These are phyloP conservation scores for Elsinoe perseae DNA, from an alignment of 2,329 filamentous ascomycete species.

Conservation along the genomic window DNA sequence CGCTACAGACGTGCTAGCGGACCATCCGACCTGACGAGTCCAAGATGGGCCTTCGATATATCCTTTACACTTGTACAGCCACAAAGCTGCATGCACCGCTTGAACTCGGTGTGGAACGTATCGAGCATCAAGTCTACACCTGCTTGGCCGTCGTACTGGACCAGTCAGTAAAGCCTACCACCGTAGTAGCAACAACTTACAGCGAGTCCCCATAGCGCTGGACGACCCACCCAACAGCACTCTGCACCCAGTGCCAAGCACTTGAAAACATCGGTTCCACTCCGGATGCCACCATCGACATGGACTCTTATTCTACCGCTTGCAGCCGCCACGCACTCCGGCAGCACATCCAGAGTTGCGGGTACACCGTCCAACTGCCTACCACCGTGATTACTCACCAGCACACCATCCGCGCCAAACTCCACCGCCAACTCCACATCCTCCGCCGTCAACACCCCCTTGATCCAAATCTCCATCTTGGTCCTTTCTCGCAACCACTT, in stretches of 20 bases:
- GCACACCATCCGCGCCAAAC: slow-evolving; percentile 33
- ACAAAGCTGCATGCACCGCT: slow-evolving; percentile 32
- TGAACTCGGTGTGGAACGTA: slow-evolving; percentile 21
- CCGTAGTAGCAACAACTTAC: slow-evolving; percentile 22
- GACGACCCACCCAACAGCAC: slow-evolving; percentile 43
- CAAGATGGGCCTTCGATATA: slow-evolving; percentile 29
- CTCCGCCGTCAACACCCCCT: slow-evolving; percentile 32
- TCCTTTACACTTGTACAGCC: slow-evolving; percentile 31
- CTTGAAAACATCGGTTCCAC: slow-evolving; percentile 52
- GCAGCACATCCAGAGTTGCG: slow-evolving; percentile 44
- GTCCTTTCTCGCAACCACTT: slow-evolving; percentile 43
- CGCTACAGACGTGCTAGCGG: slow-evolving; percentile 29
- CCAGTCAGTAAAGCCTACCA: neutral
- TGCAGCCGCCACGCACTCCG: slow-evolving; percentile 33
- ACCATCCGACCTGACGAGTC: slow-evolving; percentile 27
- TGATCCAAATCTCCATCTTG: slow-evolving; percentile 43
- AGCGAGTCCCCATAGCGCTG: slow-evolving; percentile 44
- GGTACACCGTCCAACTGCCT: slow-evolving; percentile 51
- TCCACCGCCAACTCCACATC: slow-evolving; percentile 40
- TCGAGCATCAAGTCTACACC: slow-evolving; percentile 29
- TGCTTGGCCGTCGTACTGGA: slow-evolving; percentile 30
- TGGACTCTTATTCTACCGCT: slow-evolving; percentile 49
- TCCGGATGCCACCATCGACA: slow-evolving; percentile 52
- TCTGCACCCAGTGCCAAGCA: slow-evolving; percentile 47
- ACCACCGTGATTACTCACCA: slow-evolving; percentile 53